phyloP scores from a whole-genome alignment of 2,329 filamentous ascomycete genomes.

The Alternaria sp. region DNA sequence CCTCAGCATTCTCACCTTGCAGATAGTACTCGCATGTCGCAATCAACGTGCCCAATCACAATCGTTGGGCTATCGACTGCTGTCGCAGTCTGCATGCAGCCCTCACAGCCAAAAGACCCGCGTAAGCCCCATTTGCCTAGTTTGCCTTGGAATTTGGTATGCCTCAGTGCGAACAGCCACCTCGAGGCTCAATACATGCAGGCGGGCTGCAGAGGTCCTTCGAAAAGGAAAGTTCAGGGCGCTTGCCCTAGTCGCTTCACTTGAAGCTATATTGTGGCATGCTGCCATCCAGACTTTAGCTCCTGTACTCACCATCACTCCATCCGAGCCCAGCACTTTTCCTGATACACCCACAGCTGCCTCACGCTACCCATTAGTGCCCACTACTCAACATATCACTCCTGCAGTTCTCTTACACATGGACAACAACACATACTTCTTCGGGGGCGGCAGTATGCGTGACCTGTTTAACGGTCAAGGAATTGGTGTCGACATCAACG shows the following conservation, averaged over 20 bases:
- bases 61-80: not conserved
- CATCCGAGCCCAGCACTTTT: not conserved
- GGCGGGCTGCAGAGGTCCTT: constrained; percentile 14
- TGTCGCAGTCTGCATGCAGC: not conserved
- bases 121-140: constrained; percentile 26
- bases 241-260: not conserved
- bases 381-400: not conserved
- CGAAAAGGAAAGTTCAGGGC: not conserved
- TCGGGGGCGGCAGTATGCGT: constrained; percentile 5
- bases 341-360: not conserved
- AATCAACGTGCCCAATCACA: not conserved
- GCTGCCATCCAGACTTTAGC: not conserved
- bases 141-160: constrained; percentile 21
- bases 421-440: constrained; percentile 1
- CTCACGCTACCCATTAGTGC: not conserved
- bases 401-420: not conserved
- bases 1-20: not conserved
- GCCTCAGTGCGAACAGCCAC: constrained; percentile 12
- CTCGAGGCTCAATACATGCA: constrained; percentile 14
- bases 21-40: not conserved
- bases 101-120: not conserved
- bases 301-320: not conserved
- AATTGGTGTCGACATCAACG: not conserved
- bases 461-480: constrained; percentile 2
- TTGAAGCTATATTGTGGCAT: constrained; percentile 9